Conservation (phyloP, 805 yeast genomes). For the Sugiyamaella marilandica region DNA sequence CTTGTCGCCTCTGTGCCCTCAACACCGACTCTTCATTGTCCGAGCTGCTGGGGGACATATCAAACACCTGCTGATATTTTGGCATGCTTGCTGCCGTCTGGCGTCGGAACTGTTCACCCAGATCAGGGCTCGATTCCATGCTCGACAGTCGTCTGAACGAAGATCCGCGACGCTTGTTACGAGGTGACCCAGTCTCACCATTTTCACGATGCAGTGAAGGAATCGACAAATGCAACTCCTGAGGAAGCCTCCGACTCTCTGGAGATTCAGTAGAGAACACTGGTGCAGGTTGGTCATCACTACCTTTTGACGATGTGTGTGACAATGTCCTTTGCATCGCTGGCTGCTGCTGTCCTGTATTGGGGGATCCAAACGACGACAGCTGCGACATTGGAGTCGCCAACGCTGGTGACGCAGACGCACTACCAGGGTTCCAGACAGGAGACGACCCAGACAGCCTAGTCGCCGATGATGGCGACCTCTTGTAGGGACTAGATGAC, state of each 20-base stretch:
- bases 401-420: neutral
- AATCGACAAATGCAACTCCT: constrained; percentile 29
- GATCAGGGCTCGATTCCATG: constrained; percentile 24
- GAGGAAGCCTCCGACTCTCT: constrained; percentile 25
- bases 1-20: constrained; percentile 38
- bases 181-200: constrained; percentile 4
- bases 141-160: constrained; percentile 17
- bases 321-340: neutral
- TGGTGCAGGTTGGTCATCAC: neutral
- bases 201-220: constrained; percentile 21
- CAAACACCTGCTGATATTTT: constrained; percentile 22
- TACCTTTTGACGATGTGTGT: constrained; percentile 4
- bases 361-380: constrained; percentile 2
- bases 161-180: constrained; percentile 3
- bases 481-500: constrained; percentile 34
- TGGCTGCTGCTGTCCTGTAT: neutral
- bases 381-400: constrained; percentile 2
- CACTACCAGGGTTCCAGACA: neutral
- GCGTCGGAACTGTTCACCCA: constrained; percentile 21
- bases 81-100: constrained; percentile 9
- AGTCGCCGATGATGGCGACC: neutral
- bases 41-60: constrained; percentile 47
- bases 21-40: constrained; percentile 59
- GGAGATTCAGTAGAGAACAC: constrained; percentile 36
- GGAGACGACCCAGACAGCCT: neutral